These are phyloP conservation scores for Sungouiozyma ichnusensis DNA, from an alignment of 805 yeast species.

Conservation along the genomic window DNA sequence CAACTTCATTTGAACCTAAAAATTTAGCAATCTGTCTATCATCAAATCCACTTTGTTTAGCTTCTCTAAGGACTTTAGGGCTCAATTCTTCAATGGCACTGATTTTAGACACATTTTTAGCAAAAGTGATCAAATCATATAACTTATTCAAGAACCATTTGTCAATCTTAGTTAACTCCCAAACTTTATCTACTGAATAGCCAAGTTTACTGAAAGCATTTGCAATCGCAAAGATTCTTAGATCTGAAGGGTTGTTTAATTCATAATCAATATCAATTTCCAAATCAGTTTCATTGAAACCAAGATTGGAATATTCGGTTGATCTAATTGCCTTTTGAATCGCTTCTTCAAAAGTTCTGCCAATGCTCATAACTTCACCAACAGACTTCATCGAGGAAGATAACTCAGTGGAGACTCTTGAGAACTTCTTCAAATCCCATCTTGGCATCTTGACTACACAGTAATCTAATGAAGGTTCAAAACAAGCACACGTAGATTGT, in stretches of 20 bases:
- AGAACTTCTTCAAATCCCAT: constrained; percentile 96
- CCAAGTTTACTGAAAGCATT: constrained; percentile 76
- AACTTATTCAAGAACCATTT: constrained; percentile 93
- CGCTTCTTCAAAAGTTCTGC: constrained; percentile 95
- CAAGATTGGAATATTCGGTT: constrained; percentile 90
- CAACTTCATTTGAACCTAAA: constrained; percentile 81
- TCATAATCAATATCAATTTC: constrained; percentile 87
- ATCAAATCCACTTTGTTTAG: constrained; percentile 93
- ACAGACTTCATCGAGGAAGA: constrained; percentile 96
- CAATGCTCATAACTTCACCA: constrained; percentile 97
- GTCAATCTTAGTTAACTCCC: constrained; percentile 86
- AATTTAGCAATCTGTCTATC: constrained; percentile 93
- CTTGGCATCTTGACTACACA: constrained; percentile 96
- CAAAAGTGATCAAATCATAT: constrained; percentile 61
- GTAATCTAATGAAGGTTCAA: constrained; percentile 95
- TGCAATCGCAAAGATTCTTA: constrained; percentile 91
- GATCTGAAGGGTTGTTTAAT: constrained; percentile 94
- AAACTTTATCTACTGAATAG: constrained; percentile 84
- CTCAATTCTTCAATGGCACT: constrained; percentile 53
- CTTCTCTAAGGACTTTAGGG: constrained; percentile 54
- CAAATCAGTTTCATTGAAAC: constrained; percentile 83
- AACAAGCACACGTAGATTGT: constrained; percentile 87
- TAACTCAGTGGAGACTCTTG: constrained; percentile 77
- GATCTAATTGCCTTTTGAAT: constrained; percentile 91
- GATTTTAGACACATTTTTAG: constrained; percentile 46